phyloP scores from a whole-genome alignment of 2,329 filamentous ascomycete genomes.

The Tolypocladium pustulatum region DNA sequence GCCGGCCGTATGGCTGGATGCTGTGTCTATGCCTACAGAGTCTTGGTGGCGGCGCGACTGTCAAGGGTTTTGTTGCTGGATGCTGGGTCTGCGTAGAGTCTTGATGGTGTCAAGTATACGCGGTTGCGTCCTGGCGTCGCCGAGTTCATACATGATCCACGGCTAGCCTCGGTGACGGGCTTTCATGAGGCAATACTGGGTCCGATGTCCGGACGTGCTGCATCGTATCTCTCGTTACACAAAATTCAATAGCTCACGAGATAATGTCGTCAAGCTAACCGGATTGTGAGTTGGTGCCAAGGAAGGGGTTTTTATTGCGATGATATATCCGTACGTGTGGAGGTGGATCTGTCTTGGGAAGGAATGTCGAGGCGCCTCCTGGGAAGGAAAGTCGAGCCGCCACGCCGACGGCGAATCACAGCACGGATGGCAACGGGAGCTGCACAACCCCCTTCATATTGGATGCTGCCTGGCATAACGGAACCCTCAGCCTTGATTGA shows the following conservation, averaged over 20 bases:
- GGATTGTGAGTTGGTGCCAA: not conserved
- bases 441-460: too few relatives aligned
- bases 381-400: slow-evolving; percentile 4
- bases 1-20: not conserved
- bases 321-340: too few relatives aligned
- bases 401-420: not conserved
- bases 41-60: not conserved
- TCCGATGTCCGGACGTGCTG: not conserved
- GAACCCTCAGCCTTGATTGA: too few relatives aligned
- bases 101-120: not conserved
- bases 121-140: not conserved
- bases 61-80: not conserved
- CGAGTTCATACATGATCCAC: not conserved
- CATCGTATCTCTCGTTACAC: not conserved
- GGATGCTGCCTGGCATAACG: too few relatives aligned
- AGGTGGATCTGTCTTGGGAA: not conserved
- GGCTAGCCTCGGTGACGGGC: not conserved
- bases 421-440: too few relatives aligned
- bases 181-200: not conserved
- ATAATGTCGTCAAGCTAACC: not conserved
- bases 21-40: not conserved
- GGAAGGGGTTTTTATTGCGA: too few relatives aligned
- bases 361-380: slow-evolving; percentile 2
- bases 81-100: not conserved
- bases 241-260: not conserved